A percentile compares a stretch with the other conserved stretches of the same genome.
phyloP scores from a whole-genome alignment of 345 rosid species.

The Eucalyptus curtisii region DNA sequence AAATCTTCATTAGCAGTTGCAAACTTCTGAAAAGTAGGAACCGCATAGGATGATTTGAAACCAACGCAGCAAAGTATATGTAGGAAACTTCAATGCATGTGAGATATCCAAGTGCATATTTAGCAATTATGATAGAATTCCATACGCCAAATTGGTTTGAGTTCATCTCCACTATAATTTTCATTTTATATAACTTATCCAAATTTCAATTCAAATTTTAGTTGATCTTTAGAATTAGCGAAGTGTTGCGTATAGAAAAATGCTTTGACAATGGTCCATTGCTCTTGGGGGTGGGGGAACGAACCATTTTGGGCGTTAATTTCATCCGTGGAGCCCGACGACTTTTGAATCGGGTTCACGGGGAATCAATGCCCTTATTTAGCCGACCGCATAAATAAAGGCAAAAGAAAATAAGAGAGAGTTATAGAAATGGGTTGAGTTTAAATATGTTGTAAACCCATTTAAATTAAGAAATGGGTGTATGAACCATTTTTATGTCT shows the following conservation, averaged over 20 bases:
- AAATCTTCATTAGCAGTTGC: background rate
- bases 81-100: background rate
- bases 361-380: no score
- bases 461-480: no score
- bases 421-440: no score
- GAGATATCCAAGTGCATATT: background rate
- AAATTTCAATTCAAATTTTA: background rate
- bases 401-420: no score
- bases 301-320: no score
- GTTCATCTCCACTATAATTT: background rate
- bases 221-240: background rate
- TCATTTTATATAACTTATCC: background rate
- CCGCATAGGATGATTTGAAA: background rate
- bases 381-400: no score
- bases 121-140: background rate
- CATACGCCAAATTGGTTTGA: background rate
- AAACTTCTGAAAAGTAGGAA: background rate
- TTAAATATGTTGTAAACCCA: no score
- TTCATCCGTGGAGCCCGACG: no score
- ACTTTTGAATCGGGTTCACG: no score
- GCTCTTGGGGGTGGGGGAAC: background rate
- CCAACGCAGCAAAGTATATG: background rate
- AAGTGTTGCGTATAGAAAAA: background rate
- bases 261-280: background rate
- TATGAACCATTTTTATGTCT: no score